Evolutionary conservation across 352 stramenopile species (phyloP).

Genomic region (Globisporangium ultimum): DNA sequence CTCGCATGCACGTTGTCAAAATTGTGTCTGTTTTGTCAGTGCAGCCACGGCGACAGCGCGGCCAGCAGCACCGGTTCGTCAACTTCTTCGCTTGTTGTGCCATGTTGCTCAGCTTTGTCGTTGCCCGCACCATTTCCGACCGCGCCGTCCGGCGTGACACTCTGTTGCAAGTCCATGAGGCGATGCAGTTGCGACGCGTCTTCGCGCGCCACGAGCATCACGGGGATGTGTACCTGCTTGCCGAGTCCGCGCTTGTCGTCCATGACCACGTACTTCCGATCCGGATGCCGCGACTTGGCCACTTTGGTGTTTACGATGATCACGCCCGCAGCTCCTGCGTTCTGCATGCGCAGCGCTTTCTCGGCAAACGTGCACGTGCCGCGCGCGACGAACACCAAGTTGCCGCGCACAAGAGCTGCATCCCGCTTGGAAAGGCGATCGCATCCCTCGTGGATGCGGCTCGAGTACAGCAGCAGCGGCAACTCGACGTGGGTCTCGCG

Average conservation of each 20-base stretch:
- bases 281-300: conserved; percentile 28
- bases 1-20: conserved; percentile 3
- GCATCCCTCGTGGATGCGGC: conserved; percentile 50
- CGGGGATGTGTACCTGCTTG: conserved; percentile 49
- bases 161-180: conserved; percentile 15
- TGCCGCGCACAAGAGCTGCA: conserved; percentile 28
- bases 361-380: conserved; percentile 75
- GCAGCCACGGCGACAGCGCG: conserved; percentile 63
- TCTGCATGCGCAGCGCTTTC: conserved; percentile 68
- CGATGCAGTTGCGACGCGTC: conserved; percentile 50
- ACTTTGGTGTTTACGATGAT: conserved; percentile 73
- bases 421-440: conserved; percentile 19
- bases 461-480: conserved; percentile 39
- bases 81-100: not conserved
- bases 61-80: conserved; percentile 23
- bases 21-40: conserved; percentile 20
- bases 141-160: conserved; percentile 1
- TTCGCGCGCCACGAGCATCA: conserved; percentile 61
- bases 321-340: conserved; percentile 47
- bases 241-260: conserved; percentile 48
- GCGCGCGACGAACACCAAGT: conserved; percentile 65
- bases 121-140: conserved; percentile 12
- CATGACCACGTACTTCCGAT: conserved; percentile 63
- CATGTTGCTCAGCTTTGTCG: not conserved
- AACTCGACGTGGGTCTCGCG: conserved; percentile 45